Conservation (phyloP, 176 grass and related monocot genomes). For the Bromus sterilis region DNA sequence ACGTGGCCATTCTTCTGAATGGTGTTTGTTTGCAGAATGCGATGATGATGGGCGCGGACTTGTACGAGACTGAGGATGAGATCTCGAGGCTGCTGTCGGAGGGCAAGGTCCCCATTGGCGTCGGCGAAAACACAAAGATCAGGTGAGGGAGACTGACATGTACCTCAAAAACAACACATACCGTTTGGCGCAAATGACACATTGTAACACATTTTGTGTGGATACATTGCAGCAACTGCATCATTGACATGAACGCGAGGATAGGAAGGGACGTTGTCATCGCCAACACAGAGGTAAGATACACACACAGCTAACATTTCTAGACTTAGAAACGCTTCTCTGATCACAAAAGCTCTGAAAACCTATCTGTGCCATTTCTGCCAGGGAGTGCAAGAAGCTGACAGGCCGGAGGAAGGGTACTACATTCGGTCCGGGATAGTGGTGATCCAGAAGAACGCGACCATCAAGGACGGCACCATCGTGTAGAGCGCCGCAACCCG, state of each 20-base stretch:
- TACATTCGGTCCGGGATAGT: conserved; percentile 59
- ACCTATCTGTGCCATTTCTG: not conserved
- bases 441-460: conserved; percentile 55
- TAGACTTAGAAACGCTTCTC: no score
- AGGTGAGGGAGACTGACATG: conserved; percentile 20
- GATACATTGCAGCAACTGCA: conserved; percentile 48
- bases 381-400: conserved; percentile 66
- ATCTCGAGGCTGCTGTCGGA: conserved; percentile 44
- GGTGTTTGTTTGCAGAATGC: conserved; percentile 39
- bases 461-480: conserved; percentile 54
- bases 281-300: conserved; percentile 47
- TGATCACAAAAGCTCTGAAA: no score
- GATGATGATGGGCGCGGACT: conserved; percentile 77
- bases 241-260: conserved; percentile 83
- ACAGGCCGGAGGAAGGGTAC: conserved; percentile 45
- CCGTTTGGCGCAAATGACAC: not conserved
- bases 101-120: conserved; percentile 64
- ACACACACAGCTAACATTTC: no score
- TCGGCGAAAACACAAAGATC: conserved; percentile 68
- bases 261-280: conserved; percentile 66
- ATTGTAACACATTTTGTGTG: not conserved
- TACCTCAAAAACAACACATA: not conserved
- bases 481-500: conserved; percentile 23
- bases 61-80: conserved; percentile 69
- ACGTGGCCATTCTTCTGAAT: not conserved